phyloP scores from a whole-genome alignment of 2,329 filamentous ascomycete genomes.

The Hymenoscyphus scutula region DNA sequence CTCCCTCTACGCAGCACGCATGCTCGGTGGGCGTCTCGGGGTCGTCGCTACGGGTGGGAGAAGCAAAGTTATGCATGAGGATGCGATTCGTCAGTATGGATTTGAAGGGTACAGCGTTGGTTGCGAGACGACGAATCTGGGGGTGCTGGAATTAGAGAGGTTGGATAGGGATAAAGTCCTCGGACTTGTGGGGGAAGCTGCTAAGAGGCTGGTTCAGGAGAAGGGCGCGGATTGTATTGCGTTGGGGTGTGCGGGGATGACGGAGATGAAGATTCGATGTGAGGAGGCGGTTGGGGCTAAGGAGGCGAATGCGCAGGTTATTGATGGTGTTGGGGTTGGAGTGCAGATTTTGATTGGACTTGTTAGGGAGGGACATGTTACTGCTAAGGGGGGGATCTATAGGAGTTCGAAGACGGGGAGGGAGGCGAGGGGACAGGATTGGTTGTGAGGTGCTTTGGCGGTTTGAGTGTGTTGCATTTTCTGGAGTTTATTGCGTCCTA shows the following conservation, averaged over 20 bases:
- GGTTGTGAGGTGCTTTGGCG: slow-evolving; percentile 35
- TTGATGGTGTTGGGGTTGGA: slow-evolving; percentile 50
- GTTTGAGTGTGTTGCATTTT: neutral
- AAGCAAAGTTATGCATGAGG: slow-evolving; percentile 64
- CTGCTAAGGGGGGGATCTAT: slow-evolving; percentile 45
- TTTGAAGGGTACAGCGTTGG: slow-evolving; percentile 53
- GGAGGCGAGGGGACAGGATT: slow-evolving; percentile 43
- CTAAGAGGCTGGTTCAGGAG: slow-evolving; percentile 58
- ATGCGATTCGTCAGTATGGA: slow-evolving; percentile 61
- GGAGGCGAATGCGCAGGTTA: slow-evolving; percentile 44
- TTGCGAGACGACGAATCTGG: slow-evolving; percentile 61
- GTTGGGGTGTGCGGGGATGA: slow-evolving; percentile 90
- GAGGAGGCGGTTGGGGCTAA: slow-evolving; percentile 45
- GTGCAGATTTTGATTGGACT: slow-evolving; percentile 46
- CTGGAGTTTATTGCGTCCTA: neutral
- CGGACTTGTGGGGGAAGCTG: slow-evolving; percentile 65
- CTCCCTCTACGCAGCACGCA: slow-evolving; percentile 48
- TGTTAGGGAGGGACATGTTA: slow-evolving; percentile 45
- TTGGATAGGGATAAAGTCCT: slow-evolving; percentile 62
- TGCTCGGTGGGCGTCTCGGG: slow-evolving; percentile 63
- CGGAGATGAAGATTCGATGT: slow-evolving; percentile 66
- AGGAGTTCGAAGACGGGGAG: slow-evolving; percentile 40
- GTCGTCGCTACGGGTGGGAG: slow-evolving; percentile 81
- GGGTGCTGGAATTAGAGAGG: slow-evolving; percentile 75
- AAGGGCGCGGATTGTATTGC: slow-evolving; percentile 65